A percentile compares a stretch with the other conserved stretches of the same genome.
These are phyloP conservation scores for Paraphoma chrysanthemicola DNA, from an alignment of 2,329 filamentous ascomycete species.

Conservation along the genomic window DNA sequence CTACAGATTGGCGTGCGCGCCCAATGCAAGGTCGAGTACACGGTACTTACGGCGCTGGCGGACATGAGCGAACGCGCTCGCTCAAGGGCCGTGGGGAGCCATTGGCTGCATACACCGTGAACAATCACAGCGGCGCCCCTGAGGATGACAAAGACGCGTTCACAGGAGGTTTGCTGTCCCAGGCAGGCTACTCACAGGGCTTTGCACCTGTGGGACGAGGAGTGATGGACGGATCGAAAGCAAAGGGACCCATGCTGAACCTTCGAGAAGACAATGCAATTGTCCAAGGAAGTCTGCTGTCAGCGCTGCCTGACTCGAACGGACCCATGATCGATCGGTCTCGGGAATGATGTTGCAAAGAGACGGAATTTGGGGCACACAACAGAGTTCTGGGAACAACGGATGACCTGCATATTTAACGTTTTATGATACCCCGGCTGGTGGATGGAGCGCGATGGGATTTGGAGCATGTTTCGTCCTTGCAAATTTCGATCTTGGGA, in stretches of 20 bases:
- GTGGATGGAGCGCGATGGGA: background rate
- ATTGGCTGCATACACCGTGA: slow-evolving; percentile 40
- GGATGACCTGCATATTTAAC: background rate
- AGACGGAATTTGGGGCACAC: background rate
- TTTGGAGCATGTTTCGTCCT: background rate
- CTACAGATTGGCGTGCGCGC: slow-evolving; percentile 54
- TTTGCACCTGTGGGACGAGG: slow-evolving; percentile 50
- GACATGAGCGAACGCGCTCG: slow-evolving; percentile 42
- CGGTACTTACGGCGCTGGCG: slow-evolving; percentile 36
- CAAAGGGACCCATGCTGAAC: slow-evolving; percentile 55
- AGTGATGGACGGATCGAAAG: slow-evolving; percentile 54
- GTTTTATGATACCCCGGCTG: slow-evolving; percentile 5
- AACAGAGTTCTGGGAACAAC: background rate
- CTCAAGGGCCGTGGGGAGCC: slow-evolving; percentile 45
- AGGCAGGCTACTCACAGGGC: slow-evolving; percentile 50
- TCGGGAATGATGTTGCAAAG: slow-evolving; percentile 19
- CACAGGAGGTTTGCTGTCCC: slow-evolving; percentile 53
- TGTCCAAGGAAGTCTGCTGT: slow-evolving; percentile 57
- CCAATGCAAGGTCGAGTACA: slow-evolving; percentile 33
- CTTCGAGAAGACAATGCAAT: slow-evolving; percentile 52
- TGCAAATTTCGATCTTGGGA: background rate
- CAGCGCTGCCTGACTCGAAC: slow-evolving; percentile 45
- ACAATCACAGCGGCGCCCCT: slow-evolving; percentile 39
- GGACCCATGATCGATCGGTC: slow-evolving; percentile 49
- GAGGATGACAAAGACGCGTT: slow-evolving; percentile 49